Base-by-base conservation (phyloP, 1,284 basidiomycete genomes). In the Boletus sp. region DNA sequence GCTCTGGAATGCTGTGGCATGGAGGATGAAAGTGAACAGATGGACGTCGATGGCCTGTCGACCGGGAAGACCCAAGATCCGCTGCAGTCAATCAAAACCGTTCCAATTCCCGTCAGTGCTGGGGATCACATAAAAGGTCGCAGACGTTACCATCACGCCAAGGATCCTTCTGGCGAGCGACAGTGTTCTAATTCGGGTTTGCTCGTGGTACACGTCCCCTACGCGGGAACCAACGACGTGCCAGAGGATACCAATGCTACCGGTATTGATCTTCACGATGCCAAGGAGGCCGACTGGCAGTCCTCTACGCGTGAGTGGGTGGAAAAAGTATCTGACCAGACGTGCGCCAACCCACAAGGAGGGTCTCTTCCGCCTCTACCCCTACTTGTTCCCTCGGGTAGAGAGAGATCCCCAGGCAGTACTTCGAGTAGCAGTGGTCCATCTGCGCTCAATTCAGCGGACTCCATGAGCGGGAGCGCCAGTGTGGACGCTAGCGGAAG, bases 211-310 rank as follows among this genome's bases (percentile, higher is more conserved):
- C 75, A 76, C 54, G 75, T 77, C 25, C 76, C 76, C 13, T 63
- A 55, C 57, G 68, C 69, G 19, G 58, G 55, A 21, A 54, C 54
- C n/a, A 47, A 53, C 10, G 52, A 57, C 10, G 40, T 61, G 28
- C 54, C 57, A 14, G 61, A 60, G 25, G 56, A 52, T 28, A 38
- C 53, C 25, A 58, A 61, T 30, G 58, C 56, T 37, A 21, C 59
- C 13, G 52, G 47, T n/a, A 59, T 82, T 47, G 71, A 72, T 55
- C 78, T 77, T 14, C 72, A 73, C 51, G 77, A 70, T 61, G 86
- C 77, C 38, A 86, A 70, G 19, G 74, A 77, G 7, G 83, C 64
- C 6, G 67, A 58, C 31, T 67, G 71, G 76, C 65, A 67, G 40
- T 54, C 68, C 27, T 64, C 75, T 35, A 74, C 73, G 50, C 72